Conservation (phyloP, 2,329 filamentous ascomycete species). For the Cladophialophora psammophila region DNA sequence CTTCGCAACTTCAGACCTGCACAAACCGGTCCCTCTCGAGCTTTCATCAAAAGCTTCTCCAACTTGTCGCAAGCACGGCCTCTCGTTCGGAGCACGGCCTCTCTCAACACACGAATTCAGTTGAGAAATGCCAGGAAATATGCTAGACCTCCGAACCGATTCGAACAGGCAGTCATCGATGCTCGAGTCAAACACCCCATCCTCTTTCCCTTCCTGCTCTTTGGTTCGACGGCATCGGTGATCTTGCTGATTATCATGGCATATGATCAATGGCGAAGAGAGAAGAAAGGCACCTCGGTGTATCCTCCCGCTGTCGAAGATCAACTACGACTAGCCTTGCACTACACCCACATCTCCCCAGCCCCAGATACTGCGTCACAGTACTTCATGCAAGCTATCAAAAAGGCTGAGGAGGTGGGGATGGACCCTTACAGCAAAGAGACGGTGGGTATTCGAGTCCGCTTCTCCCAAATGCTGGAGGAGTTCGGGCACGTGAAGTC, state of each 20-base stretch:
- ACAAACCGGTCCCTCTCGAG: slow-evolving; percentile 31
- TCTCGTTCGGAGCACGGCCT: slow-evolving; percentile 1
- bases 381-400: slow-evolving; percentile 81
- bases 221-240: slow-evolving; percentile 48
- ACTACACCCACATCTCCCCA: slow-evolving; percentile 79
- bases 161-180: slow-evolving; percentile 36
- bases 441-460: slow-evolving; percentile 85
- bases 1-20: slow-evolving; percentile 11
- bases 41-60: slow-evolving; percentile 11
- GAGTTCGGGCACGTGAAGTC: slow-evolving; percentile 73
- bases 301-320: slow-evolving; percentile 55
- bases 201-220: slow-evolving; percentile 50
- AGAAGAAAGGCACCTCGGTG: slow-evolving; percentile 51
- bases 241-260: slow-evolving; percentile 50
- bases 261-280: slow-evolving; percentile 53
- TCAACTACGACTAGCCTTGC: slow-evolving; percentile 81
- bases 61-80: slow-evolving; percentile 10
- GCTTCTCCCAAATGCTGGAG: slow-evolving; percentile 80
- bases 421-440: slow-evolving; percentile 93
- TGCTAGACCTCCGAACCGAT: slow-evolving; percentile 25
- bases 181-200: slow-evolving; percentile 47
- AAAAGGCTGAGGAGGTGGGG: slow-evolving; percentile 73
- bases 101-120: slow-evolving; percentile 18
- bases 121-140: slow-evolving; percentile 32
- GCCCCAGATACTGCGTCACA: slow-evolving; percentile 80